Evolutionary conservation across 2,329 filamentous ascomycete genomes (phyloP).

Genomic region (Rosellinia necatrix): DNA sequence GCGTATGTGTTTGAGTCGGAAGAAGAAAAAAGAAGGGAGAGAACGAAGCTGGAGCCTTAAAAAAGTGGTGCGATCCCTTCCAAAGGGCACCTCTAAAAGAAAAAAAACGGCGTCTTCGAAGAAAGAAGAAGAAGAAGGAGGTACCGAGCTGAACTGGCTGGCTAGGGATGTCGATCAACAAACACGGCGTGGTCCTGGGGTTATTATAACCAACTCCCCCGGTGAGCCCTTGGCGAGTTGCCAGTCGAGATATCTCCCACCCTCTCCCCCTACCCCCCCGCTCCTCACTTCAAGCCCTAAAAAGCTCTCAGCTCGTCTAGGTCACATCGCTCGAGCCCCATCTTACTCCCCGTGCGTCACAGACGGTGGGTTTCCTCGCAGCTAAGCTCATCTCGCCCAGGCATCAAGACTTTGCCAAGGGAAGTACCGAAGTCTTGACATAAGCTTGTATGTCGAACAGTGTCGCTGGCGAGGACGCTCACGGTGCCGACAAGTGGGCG

Average conservation of each 20-base stretch:
- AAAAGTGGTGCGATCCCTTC: slow-evolving; percentile 14
- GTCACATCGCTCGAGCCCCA: slow-evolving; percentile 3
- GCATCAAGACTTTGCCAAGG: slow-evolving; percentile 16
- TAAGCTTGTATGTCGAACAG: slow-evolving; percentile 21
- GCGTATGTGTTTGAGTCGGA: not conserved
- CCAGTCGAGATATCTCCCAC: not conserved
- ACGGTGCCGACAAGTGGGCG: slow-evolving; percentile 9
- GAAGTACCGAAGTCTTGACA: slow-evolving; percentile 11
- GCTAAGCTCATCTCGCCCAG: slow-evolving; percentile 17
- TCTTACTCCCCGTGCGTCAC: slow-evolving; percentile 21
- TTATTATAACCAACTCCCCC: slow-evolving; percentile 19
- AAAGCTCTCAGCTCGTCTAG: not conserved
- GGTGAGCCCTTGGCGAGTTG: slow-evolving; percentile 1
- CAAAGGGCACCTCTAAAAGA: slow-evolving; percentile 24
- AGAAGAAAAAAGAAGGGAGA: not conserved
- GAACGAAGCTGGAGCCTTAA: slow-evolving; percentile 15
- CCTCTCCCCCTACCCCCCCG: too few species aligned
- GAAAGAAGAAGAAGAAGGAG: slow-evolving; percentile 12
- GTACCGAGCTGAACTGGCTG: not conserved
- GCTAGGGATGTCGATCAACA: not conserved
- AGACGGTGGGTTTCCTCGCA: slow-evolving; percentile 9
- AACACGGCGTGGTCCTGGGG: slow-evolving; percentile 14
- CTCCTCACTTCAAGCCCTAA: not conserved
- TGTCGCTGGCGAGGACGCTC: not conserved
- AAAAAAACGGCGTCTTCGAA: slow-evolving; percentile 9